A percentile compares a stretch with the other conserved stretches of the same genome.
phyloP scores from a whole-genome alignment of 768 basidiomycete species.

The Serendipita sp. region DNA sequence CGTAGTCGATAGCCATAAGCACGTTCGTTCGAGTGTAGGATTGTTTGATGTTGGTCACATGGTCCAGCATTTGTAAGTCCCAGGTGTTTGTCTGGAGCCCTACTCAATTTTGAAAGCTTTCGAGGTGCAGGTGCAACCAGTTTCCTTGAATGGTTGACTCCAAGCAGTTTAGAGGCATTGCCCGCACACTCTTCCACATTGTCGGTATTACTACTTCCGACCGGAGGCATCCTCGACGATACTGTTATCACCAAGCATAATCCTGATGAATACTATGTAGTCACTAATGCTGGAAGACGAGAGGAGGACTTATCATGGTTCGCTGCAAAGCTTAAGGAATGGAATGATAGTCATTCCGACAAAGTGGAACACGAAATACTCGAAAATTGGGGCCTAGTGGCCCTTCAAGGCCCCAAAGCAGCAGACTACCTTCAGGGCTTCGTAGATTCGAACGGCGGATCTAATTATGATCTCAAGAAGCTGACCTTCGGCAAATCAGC shows the following conservation, averaged over 20 bases:
- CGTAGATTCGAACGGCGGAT: constrained; percentile 25
- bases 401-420: constrained; percentile 82
- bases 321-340: constrained; percentile 43
- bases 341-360: constrained; percentile 36
- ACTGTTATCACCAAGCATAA: constrained; percentile 80
- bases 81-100: neutral
- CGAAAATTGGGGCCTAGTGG: constrained; percentile 74
- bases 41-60: constrained; percentile 98
- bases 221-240: constrained; percentile 93
- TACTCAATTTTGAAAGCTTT: constrained; percentile 34
- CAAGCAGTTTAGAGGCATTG: constrained; percentile 59
- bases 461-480: constrained; percentile 41
- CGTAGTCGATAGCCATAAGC: constrained; percentile 75
- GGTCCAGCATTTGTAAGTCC: constrained; percentile 75
- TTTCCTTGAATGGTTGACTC: constrained; percentile 83
- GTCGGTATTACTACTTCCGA: constrained; percentile 73
- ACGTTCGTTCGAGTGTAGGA: constrained; percentile 67
- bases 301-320: constrained; percentile 74
- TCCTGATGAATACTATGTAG: constrained; percentile 71
- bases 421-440: constrained; percentile 62
- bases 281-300: constrained; percentile 86
- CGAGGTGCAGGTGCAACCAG: constrained; percentile 57
- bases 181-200: constrained; percentile 64
- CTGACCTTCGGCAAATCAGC: constrained; percentile 78
- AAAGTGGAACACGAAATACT: constrained; percentile 68